Evolutionary conservation across 2,329 filamentous ascomycete species (phyloP).

Genomic region (Xylariaceae sp.): DNA sequence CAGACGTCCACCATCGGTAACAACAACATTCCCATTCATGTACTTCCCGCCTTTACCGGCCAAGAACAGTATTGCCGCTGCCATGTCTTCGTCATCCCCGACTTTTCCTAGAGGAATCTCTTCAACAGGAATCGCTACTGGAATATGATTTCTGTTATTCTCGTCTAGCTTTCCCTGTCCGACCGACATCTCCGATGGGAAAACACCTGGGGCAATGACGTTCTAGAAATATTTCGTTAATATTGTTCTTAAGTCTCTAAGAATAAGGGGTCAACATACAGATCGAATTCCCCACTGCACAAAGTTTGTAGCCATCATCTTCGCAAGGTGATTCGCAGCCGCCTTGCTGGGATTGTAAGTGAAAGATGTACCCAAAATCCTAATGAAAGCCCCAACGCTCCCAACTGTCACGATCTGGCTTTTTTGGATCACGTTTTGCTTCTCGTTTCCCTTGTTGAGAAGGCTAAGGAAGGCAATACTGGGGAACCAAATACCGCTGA

Average conservation of each 20-base stretch:
- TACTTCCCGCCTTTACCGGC: slow-evolving; percentile 22
- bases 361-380: slow-evolving; percentile 16
- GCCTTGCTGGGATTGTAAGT: slow-evolving; percentile 20
- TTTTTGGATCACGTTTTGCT: slow-evolving; percentile 13
- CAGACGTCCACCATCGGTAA: slow-evolving; percentile 23
- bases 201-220: slow-evolving; percentile 20
- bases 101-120: slow-evolving; percentile 20
- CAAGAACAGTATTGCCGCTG: slow-evolving; percentile 24
- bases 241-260: not conserved
- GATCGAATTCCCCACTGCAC: slow-evolving; percentile 25
- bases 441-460: slow-evolving; percentile 24
- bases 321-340: slow-evolving; percentile 19
- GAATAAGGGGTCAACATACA: not conserved
- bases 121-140: slow-evolving; percentile 10
- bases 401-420: slow-evolving; percentile 21
- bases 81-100: slow-evolving; percentile 26
- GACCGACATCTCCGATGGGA: slow-evolving; percentile 22
- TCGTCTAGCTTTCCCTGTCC: slow-evolving; percentile 16
- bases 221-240: slow-evolving; percentile 11
- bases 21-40: slow-evolving; percentile 21
- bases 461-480: slow-evolving; percentile 22
- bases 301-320: slow-evolving; percentile 27
- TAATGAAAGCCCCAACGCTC: slow-evolving; percentile 21
- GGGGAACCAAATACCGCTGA: slow-evolving; percentile 23
- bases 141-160: slow-evolving; percentile 21